Conservation (phyloP, 2,329 filamentous ascomycete genomes). For the Emydomyces testavorans region DNA sequence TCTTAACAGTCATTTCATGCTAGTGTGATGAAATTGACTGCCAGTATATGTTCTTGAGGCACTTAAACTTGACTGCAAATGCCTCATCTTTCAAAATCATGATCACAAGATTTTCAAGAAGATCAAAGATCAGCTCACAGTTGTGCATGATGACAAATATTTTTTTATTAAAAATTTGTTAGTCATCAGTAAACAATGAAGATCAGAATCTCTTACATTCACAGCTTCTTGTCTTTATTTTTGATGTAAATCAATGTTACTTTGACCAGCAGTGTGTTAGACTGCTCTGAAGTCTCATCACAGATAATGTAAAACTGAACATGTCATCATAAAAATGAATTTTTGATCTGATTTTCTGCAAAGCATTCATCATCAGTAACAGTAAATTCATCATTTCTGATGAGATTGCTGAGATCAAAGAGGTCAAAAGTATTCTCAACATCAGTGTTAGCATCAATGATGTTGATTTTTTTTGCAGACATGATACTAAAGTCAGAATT, state of each 20-base stretch:
- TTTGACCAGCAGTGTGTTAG: background rate
- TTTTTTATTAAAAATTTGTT: background rate
- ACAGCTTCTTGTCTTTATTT: background rate
- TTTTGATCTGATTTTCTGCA: background rate
- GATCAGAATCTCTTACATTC: too few relatives aligned
- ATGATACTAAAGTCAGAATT: too few relatives aligned
- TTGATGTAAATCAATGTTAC: slow-evolving; percentile 1
- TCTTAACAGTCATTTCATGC: too few relatives aligned
- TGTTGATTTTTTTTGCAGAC: background rate
- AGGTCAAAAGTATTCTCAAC: background rate
- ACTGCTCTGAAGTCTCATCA: background rate
- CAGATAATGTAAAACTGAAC: slow-evolving; percentile 4
- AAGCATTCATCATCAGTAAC: slow-evolving; percentile 3
- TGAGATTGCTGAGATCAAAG: background rate
- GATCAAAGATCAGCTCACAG: background rate
- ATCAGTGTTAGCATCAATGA: background rate
- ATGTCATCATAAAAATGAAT: background rate
- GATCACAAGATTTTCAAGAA: background rate
- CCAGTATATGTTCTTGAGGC: too few relatives aligned
- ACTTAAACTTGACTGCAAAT: too few relatives aligned
- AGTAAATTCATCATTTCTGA: background rate
- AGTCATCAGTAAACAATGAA: background rate
- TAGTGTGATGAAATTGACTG: too few relatives aligned
- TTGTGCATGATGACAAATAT: background rate
- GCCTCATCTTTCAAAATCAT: background rate